Conservation (phyloP, 106 monocot genomes). For the Xerophyta viscosa region DNA sequence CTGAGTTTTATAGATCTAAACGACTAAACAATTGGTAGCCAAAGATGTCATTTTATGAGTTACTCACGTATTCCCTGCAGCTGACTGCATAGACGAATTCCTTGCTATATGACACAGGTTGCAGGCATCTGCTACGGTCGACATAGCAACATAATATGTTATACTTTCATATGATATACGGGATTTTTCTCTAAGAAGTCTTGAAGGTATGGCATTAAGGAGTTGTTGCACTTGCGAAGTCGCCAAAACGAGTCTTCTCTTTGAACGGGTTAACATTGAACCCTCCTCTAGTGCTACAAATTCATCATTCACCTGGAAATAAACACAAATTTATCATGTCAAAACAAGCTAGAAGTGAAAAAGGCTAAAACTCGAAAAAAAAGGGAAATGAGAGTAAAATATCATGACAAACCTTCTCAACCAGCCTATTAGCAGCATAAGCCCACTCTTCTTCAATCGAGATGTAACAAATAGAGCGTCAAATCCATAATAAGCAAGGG, state of each 20-base stretch:
- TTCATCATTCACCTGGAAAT: slow-evolving; percentile 61
- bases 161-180: slow-evolving; percentile 40
- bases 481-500: slow-evolving; percentile 1
- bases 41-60: too few relatives aligned
- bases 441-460: slow-evolving; percentile 6
- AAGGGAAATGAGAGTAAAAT: too few relatives aligned
- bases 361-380: neutral
- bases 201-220: slow-evolving; percentile 53
- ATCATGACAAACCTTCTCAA: too few relatives aligned
- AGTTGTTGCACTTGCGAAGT: slow-evolving; percentile 73
- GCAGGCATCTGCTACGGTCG: slow-evolving; percentile 36
- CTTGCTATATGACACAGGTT: slow-evolving; percentile 13
- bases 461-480: too few relatives aligned
- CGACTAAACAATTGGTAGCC: slow-evolving; percentile 22
- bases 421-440: slow-evolving; percentile 9
- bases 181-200: slow-evolving; percentile 43
- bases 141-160: slow-evolving; percentile 33
- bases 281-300: slow-evolving; percentile 42
- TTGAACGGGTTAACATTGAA: slow-evolving; percentile 14
- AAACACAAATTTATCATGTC: slow-evolving; percentile 5
- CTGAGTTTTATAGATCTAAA: too few relatives aligned
- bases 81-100: slow-evolving; percentile 10
- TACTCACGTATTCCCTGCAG: slow-evolving; percentile 39
- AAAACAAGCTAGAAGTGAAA: too few relatives aligned
- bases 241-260: slow-evolving; percentile 71